Percentiles rank a stretch among this genome's conserved stretches.
Evolutionary conservation across 2,329 filamentous ascomycete genomes (phyloP).

Genomic region (Ophiostoma piceae): DNA sequence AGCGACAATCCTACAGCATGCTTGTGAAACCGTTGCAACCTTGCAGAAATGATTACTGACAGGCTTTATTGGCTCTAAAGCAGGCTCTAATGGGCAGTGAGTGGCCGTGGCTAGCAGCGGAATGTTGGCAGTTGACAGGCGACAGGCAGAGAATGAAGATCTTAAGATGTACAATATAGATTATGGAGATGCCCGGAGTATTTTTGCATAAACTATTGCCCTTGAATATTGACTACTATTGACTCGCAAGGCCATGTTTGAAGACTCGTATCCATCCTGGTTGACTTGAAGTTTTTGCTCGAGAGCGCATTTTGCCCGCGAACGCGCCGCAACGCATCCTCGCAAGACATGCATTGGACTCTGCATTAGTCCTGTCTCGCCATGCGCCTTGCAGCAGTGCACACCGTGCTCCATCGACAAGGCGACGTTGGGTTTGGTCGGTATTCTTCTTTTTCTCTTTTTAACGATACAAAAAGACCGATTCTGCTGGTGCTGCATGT

Average conservation of each 20-base stretch:
- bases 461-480: not conserved
- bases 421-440: not conserved
- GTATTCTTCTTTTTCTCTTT: too few species aligned
- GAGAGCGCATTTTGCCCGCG: not conserved
- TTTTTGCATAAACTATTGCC: not conserved
- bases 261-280: not conserved
- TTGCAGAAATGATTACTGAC: constrained; percentile 1
- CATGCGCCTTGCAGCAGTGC: not conserved
- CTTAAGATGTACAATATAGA: not conserved
- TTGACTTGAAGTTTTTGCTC: not conserved
- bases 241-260: not conserved
- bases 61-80: not conserved
- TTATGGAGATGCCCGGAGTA: not conserved
- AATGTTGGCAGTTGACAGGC: not conserved
- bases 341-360: constrained; percentile 4
- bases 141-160: not conserved
- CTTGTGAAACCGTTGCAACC: constrained; percentile 2
- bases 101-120: not conserved
- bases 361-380: constrained; percentile 8
- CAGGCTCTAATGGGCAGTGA: not conserved
- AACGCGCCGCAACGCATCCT: not conserved
- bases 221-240: not conserved
- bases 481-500: constrained; percentile 4
- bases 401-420: not conserved
- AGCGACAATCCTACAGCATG: not conserved